Evolutionary conservation across 2,329 filamentous ascomycete genomes (phyloP).

Genomic region (Rosellinia necatrix): DNA sequence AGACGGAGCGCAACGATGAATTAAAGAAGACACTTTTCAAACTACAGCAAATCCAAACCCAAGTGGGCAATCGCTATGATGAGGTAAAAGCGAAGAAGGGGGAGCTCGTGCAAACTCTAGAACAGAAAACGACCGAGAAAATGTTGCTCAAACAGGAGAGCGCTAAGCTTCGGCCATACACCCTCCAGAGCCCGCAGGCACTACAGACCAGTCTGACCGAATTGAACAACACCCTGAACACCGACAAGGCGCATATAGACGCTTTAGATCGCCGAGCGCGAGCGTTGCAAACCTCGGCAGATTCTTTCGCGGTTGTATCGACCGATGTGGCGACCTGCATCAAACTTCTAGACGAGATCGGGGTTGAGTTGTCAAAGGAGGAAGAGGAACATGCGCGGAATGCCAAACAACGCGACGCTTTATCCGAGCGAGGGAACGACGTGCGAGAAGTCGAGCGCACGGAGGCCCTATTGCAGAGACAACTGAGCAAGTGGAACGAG

Average conservation of each 20-base stretch:
- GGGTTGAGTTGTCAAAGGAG: constrained; percentile 82
- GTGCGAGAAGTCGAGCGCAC: constrained; percentile 90
- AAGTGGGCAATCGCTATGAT: constrained; percentile 80
- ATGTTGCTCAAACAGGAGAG: constrained; percentile 80
- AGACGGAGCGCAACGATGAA: constrained; percentile 83
- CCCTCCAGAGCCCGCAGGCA: constrained; percentile 82
- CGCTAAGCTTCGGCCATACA: constrained; percentile 87
- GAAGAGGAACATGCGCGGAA: constrained; percentile 87
- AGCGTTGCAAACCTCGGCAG: constrained; percentile 86
- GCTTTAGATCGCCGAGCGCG: constrained; percentile 83
- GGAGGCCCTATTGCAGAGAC: constrained; percentile 80
- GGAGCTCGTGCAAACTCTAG: constrained; percentile 71
- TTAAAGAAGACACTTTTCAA: constrained; percentile 82
- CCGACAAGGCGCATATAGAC: constrained; percentile 85
- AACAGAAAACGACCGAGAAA: constrained; percentile 72
- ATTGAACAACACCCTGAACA: constrained; percentile 75
- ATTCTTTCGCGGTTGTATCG: constrained; percentile 84
- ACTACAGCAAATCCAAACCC: constrained; percentile 79
- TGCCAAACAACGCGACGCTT: constrained; percentile 79
- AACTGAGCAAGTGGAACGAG: constrained; percentile 83
- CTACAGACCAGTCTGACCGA: constrained; percentile 83
- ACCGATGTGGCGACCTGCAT: constrained; percentile 87
- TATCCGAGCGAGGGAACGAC: constrained; percentile 86
- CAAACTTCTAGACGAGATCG: constrained; percentile 86
- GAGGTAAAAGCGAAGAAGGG: constrained; percentile 80